A percentile compares a stretch with the other conserved stretches of the same genome.
phyloP scores from a whole-genome alignment of 129 eudicot species.

The Helichrysum umbraculigerum region DNA sequence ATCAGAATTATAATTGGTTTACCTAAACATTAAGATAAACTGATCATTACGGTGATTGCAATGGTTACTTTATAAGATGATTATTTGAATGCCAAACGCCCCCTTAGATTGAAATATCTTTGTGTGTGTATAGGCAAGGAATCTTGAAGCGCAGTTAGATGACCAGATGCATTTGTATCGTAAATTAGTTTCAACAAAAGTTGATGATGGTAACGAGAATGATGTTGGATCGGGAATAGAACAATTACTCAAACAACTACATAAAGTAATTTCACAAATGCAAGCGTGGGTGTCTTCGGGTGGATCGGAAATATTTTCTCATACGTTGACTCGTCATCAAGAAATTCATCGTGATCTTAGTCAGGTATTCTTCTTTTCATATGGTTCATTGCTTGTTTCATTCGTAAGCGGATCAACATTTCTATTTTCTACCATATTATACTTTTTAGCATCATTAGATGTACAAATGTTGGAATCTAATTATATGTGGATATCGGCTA shows the following conservation, averaged over 20 bases:
- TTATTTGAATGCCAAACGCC: neutral
- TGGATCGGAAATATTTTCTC: slow-evolving; percentile 96
- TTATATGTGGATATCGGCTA: neutral
- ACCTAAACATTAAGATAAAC: neutral
- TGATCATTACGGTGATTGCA: neutral
- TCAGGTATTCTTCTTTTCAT: slow-evolving; percentile 52
- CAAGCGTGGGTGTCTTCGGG: slow-evolving; percentile 97
- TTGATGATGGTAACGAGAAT: slow-evolving; percentile 51
- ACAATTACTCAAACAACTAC: slow-evolving; percentile 73
- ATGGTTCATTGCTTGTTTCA: slow-evolving; percentile 3
- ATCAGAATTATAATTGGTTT: neutral
- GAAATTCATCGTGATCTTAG: slow-evolving; percentile 96
- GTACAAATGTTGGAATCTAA: neutral
- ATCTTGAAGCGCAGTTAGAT: slow-evolving; percentile 95
- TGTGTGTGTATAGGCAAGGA: slow-evolving; percentile 65
- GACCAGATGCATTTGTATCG: slow-evolving; percentile 95
- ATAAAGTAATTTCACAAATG: slow-evolving; percentile 84
- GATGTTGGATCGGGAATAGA: slow-evolving; percentile 81
- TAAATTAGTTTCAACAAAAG: slow-evolving; percentile 66
- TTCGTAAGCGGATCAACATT: neutral
- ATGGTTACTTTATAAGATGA: neutral
- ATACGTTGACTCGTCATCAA: slow-evolving; percentile 94
- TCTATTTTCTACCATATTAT: neutral
- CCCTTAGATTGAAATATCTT: slow-evolving; percentile 6
- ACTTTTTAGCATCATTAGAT: neutral